A percentile compares a stretch with the other conserved stretches of the same genome.
Conservation (phyloP, 768 basidiomycete genomes). For the Boletus rex-veris region DNA sequence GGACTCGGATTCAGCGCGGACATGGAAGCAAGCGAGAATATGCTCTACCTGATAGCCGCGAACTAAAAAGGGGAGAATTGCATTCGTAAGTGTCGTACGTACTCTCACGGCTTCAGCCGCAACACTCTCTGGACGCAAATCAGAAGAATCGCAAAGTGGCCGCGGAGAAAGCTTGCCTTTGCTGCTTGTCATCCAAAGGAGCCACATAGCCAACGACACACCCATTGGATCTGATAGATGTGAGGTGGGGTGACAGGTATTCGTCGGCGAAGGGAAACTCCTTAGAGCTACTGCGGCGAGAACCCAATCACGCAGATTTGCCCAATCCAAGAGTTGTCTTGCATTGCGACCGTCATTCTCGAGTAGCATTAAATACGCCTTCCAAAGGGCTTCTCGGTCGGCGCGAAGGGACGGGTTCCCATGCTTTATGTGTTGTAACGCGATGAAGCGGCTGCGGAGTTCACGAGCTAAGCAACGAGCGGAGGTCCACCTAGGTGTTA, state of each 20-base stretch:
- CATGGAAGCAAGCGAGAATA: background rate
- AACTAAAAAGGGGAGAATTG: constrained; percentile 40
- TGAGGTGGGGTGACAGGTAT: constrained; percentile 9
- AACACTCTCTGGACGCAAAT: constrained; percentile 32
- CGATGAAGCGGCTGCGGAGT: constrained; percentile 40
- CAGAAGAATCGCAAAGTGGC: constrained; percentile 5
- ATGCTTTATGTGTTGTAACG: constrained; percentile 41
- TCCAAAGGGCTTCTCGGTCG: constrained; percentile 49
- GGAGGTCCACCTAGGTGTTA: constrained; percentile 36
- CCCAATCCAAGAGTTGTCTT: constrained; percentile 42
- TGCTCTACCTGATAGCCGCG: constrained; percentile 40
- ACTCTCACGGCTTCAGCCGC: constrained; percentile 27
- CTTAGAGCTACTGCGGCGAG: constrained; percentile 14
- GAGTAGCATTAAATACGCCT: constrained; percentile 49
- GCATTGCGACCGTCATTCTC: constrained; percentile 51
- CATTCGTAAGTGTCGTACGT: constrained; percentile 27
- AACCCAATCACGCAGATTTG: constrained; percentile 31
- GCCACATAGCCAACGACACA: constrained; percentile 41
- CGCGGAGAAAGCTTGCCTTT: constrained; percentile 30
- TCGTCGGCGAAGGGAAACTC: constrained; percentile 1
- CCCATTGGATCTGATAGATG: constrained; percentile 32
- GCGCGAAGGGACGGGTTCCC: constrained; percentile 9
- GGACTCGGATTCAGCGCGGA: constrained; percentile 2
- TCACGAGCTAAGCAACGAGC: constrained; percentile 40
- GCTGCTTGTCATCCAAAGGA: constrained; percentile 45